Conservation (phyloP, 164 flowering plant genomes). For the Macadamia tetraphylla region DNA sequence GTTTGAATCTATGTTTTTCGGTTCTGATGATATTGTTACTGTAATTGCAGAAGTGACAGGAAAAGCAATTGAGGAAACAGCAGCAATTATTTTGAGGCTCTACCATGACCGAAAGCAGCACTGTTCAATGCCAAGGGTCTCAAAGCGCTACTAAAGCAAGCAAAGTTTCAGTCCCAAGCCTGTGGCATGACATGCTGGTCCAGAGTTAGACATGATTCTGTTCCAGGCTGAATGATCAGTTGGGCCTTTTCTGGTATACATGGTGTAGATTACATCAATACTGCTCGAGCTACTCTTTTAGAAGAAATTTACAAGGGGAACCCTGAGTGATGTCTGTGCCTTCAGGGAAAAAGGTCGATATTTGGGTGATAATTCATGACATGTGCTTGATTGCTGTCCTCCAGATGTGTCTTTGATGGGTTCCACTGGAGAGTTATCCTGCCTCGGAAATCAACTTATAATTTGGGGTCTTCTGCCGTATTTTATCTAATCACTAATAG, state of each 20-base stretch:
- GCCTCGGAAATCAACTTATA: no score
- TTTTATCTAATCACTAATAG: no score
- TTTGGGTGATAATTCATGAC: no score
- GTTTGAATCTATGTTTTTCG: no score
- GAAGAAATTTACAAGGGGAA: no score
- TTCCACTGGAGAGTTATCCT: no score
- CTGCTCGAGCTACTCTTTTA: background rate
- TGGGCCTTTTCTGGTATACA: background rate
- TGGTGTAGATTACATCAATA: background rate
- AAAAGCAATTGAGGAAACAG: constrained; percentile 91
- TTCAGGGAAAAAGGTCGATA: no score
- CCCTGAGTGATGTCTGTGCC: no score
- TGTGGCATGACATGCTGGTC: background rate
- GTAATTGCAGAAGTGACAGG: constrained; percentile 79
- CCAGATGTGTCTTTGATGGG: no score
- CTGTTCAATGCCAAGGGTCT: constrained; percentile 77
- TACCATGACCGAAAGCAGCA: constrained; percentile 69
- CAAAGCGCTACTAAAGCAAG: constrained; percentile 62
- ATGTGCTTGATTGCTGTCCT: no score
- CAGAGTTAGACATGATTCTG: background rate
- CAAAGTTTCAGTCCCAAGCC: background rate
- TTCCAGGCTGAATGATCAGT: background rate
- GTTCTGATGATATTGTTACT: constrained; percentile 5
- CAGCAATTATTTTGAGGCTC: constrained; percentile 72
- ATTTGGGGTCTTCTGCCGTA: no score